These are phyloP conservation scores for Spizellomyces sp. DNA, from an alignment of 192 early-diverging fungal genomes.

Conservation along the genomic window DNA sequence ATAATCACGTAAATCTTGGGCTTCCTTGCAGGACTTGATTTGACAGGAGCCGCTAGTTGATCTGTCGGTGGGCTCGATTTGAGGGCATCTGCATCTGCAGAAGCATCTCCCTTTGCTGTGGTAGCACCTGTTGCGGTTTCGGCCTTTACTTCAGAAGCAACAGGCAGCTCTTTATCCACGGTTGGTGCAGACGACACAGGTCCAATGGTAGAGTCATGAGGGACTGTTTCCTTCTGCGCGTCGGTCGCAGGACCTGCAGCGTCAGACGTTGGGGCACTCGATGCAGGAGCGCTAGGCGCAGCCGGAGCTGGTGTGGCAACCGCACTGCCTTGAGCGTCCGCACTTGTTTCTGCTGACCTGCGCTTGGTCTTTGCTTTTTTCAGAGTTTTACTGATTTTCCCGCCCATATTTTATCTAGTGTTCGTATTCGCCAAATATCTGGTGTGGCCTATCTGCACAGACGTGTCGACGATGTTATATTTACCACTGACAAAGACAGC, in stretches of 20 bases:
- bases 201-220: not conserved
- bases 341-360: not conserved
- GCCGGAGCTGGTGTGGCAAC: not conserved
- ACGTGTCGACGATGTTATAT: too few species aligned
- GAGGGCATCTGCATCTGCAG: not conserved
- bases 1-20: conserved; percentile 67
- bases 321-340: not conserved
- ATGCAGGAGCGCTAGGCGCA: not conserved
- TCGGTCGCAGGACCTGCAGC: not conserved
- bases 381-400: not conserved
- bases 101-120: not conserved
- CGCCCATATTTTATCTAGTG: not conserved
- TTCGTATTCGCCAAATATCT: too few species aligned
- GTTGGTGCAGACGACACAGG: not conserved
- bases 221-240: not conserved
- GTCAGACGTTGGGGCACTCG: too few species aligned
- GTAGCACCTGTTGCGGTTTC: not conserved
- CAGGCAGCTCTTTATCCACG: not conserved
- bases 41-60: not conserved
- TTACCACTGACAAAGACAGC: too few species aligned
- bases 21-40: not conserved
- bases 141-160: not conserved
- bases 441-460: too few species aligned
- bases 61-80: not conserved
- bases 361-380: not conserved